Evolutionary conservation across 805 yeast species (phyloP).

Genomic region (Hanseniaspora taiwanica): DNA sequence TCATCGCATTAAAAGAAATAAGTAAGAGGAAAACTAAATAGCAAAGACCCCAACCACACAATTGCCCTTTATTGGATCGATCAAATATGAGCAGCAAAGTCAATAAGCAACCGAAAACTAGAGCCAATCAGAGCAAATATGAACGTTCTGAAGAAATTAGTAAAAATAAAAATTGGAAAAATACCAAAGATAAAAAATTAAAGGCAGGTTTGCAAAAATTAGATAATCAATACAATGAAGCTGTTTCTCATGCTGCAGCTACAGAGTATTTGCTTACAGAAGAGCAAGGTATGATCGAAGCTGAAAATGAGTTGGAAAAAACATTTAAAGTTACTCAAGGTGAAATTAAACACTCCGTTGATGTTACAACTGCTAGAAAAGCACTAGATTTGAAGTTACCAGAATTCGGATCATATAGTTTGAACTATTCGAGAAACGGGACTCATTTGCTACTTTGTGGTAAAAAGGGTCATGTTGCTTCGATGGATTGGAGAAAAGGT

Average conservation of each 20-base stretch:
- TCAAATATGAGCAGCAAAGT: neutral
- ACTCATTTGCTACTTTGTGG: conserved; percentile 79
- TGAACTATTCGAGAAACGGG: conserved; percentile 81
- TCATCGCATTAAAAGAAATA: too few species aligned
- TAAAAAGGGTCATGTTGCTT: conserved; percentile 85
- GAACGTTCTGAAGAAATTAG: conserved; percentile 17
- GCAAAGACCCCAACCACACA: neutral
- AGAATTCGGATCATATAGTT: conserved; percentile 75
- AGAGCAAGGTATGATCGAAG: conserved; percentile 75
- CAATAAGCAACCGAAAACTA: conserved; percentile 5
- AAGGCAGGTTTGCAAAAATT: conserved; percentile 52
- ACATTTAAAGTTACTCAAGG: conserved; percentile 76
- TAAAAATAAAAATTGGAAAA: conserved; percentile 8
- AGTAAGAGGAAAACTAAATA: too few species aligned
- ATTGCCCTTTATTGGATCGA: too few species aligned
- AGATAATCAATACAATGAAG: conserved; percentile 63
- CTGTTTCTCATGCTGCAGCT: conserved; percentile 55
- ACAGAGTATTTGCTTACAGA: conserved; percentile 81
- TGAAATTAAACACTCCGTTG: conserved; percentile 67
- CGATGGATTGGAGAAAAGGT: conserved; percentile 92
- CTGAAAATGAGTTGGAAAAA: conserved; percentile 86
- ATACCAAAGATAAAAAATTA: conserved; percentile 44
- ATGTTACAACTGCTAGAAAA: conserved; percentile 60
- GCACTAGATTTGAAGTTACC: conserved; percentile 57
- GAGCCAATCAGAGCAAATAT: conserved; percentile 21